Evolutionary conservation across 1,284 basidiomycete species (phyloP).

Genomic region (Rhodotorula sp.): DNA sequence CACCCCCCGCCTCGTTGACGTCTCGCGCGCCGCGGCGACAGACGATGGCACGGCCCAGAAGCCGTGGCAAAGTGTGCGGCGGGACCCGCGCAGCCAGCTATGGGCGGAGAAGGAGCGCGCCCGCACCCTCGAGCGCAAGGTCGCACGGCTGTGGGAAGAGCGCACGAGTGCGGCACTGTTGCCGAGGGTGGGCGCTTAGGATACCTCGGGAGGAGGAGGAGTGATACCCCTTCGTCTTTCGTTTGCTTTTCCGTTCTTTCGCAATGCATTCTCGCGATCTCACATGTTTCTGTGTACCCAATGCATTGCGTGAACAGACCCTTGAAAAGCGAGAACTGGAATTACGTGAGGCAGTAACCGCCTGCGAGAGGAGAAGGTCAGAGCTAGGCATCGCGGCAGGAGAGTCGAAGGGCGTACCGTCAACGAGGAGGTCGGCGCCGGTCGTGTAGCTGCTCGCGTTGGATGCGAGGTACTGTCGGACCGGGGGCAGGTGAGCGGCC

Average conservation of each 20-base stretch:
- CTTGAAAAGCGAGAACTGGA: no score
- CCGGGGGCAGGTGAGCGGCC: neutral
- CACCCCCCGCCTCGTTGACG: conserved; percentile 75
- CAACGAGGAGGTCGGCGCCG: conserved; percentile 29
- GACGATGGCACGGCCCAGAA: conserved; percentile 53
- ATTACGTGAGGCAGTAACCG: conserved; percentile 3
- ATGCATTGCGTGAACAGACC: neutral
- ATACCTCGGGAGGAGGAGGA: neutral
- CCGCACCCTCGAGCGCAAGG: conserved; percentile 65
- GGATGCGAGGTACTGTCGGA: conserved; percentile 17
- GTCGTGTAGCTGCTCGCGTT: conserved; percentile 28
- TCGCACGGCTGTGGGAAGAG: conserved; percentile 49
- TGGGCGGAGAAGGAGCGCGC: conserved; percentile 72
- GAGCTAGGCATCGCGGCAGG: neutral
- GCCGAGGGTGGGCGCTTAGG: neutral
- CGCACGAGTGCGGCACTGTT: neutral
- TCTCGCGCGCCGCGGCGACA: conserved; percentile 64
- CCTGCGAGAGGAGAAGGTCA: neutral
- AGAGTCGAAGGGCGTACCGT: conserved; percentile 2
- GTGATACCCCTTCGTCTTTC: neutral
- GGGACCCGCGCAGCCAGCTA: conserved; percentile 75
- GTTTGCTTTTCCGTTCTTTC: neutral
- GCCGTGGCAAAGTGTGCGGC: conserved; percentile 72
- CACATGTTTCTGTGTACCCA: no score
- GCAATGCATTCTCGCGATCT: neutral